These are phyloP conservation scores for Fusarium austroafricanum DNA, from an alignment of 2,329 filamentous ascomycete species.

Conservation along the genomic window DNA sequence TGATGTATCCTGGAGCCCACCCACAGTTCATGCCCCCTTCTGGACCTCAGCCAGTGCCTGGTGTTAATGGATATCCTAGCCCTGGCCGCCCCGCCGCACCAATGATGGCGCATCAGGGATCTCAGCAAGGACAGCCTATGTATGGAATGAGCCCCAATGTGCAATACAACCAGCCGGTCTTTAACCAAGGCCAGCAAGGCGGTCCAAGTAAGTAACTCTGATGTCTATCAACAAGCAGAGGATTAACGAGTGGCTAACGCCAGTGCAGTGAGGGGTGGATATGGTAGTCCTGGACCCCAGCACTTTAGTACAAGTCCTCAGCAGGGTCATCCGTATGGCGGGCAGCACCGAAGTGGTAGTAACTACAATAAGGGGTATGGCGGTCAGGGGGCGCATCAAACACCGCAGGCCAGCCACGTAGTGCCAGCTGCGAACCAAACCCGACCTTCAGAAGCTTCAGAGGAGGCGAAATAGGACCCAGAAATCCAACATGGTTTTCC, in stretches of 20 bases:
- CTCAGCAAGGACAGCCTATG: slow-evolving; percentile 86
- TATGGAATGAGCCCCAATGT: slow-evolving; percentile 81
- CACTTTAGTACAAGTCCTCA: slow-evolving; percentile 75
- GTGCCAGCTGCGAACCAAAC: slow-evolving; percentile 50
- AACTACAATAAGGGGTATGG: slow-evolving; percentile 66
- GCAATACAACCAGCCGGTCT: slow-evolving; percentile 80
- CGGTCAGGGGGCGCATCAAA: slow-evolving; percentile 57
- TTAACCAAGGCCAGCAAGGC: slow-evolving; percentile 72
- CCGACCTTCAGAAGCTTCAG: slow-evolving; percentile 54
- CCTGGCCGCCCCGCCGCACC: slow-evolving; percentile 82
- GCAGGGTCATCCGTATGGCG: slow-evolving; percentile 71
- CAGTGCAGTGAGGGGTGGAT: slow-evolving; percentile 69
- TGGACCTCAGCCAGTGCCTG: slow-evolving; percentile 70
- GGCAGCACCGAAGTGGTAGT: slow-evolving; percentile 66
- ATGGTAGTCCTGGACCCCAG: slow-evolving; percentile 68
- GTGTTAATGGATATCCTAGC: slow-evolving; percentile 85
- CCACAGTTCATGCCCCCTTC: slow-evolving; percentile 72
- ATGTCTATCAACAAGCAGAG: slow-evolving; percentile 13
- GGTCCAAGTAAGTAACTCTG: slow-evolving; percentile 74
- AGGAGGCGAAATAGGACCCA: slow-evolving; percentile 58
- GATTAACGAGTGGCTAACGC: slow-evolving; percentile 53
- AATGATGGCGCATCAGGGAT: slow-evolving; percentile 95
- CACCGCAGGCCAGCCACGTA: slow-evolving; percentile 51
- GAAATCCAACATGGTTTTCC: slow-evolving; percentile 18
- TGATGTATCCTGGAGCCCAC: slow-evolving; percentile 82